phyloP scores from a whole-genome alignment of 345 rosid genomes.

The Clarkia xantiana region DNA sequence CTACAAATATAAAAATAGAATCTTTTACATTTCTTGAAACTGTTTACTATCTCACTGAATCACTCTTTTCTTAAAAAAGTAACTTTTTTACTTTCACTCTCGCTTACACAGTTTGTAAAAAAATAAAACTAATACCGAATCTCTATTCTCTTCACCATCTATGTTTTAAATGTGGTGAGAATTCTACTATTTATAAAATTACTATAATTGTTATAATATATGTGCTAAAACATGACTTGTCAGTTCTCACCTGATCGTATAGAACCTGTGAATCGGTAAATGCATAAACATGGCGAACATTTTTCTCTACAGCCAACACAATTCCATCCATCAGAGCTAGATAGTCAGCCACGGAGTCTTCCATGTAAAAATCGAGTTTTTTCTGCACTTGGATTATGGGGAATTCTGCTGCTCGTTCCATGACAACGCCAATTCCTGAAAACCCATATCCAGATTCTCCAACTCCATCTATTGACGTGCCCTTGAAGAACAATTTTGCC shows the following conservation, averaged over 20 bases:
- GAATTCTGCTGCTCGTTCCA: slow-evolving; percentile 41
- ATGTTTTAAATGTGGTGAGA: no score
- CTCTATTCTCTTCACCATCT: no score
- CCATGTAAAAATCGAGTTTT: slow-evolving; percentile 72
- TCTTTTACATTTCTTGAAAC: no score
- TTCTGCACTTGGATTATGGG: slow-evolving; percentile 74
- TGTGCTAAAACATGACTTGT: not conserved
- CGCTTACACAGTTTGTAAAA: no score
- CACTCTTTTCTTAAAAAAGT: no score
- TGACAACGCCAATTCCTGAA: slow-evolving; percentile 80
- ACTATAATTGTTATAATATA: not conserved
- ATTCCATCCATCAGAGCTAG: slow-evolving; percentile 85
- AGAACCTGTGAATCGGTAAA: slow-evolving; percentile 56
- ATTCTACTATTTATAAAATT: not conserved
- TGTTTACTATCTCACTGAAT: no score
- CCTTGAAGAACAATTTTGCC: slow-evolving; percentile 78
- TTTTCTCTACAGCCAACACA: slow-evolving; percentile 45
- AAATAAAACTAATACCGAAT: no score
- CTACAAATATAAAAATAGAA: no score
- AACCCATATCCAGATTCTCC: slow-evolving; percentile 48
- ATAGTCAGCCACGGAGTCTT: slow-evolving; percentile 71
- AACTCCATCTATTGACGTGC: slow-evolving; percentile 40
- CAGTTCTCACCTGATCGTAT: slow-evolving; percentile 46
- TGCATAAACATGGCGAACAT: slow-evolving; percentile 48
- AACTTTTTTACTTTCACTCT: no score